A percentile compares a stretch with the other conserved stretches of the same genome.
These are phyloP conservation scores for Lophium mytilinum DNA, from an alignment of 495 filamentous ascomycete genomes.

Conservation along the genomic window DNA sequence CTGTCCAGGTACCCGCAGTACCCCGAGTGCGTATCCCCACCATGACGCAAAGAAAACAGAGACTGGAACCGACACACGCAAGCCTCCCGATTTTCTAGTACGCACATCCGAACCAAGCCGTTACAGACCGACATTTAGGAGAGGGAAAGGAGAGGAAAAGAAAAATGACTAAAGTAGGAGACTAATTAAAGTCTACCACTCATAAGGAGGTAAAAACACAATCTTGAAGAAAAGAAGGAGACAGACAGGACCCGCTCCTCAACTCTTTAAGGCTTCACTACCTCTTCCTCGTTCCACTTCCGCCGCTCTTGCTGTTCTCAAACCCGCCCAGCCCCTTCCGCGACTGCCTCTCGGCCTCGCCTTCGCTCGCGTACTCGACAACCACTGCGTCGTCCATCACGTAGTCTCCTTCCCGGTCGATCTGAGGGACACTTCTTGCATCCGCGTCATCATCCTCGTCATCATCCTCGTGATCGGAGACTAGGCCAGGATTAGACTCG, in stretches of 20 bases:
- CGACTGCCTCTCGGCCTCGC: conserved; percentile 17
- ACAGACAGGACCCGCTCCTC: conserved; percentile 16
- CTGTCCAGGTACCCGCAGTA: not conserved
- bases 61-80: not conserved
- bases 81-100: not conserved
- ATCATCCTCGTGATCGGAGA: conserved; percentile 66
- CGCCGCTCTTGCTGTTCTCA: conserved; percentile 18
- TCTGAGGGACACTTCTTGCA: conserved; percentile 15
- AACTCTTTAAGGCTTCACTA: not conserved
- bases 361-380: conserved; percentile 26
- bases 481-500: conserved; percentile 76
- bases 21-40: not conserved
- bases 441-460: conserved; percentile 33
- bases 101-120: not conserved
- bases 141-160: conserved; percentile 1
- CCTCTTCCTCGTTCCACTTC: conserved; percentile 14
- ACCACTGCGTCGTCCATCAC: conserved; percentile 23
- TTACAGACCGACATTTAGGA: conserved; percentile 1
- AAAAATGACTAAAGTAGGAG: not conserved
- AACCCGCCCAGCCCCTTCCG: conserved; percentile 22
- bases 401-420: conserved; percentile 4
- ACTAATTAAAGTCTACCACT: not conserved
- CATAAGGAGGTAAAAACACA: not conserved
- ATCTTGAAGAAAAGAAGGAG: conserved; percentile 14
- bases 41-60: not conserved